phyloP scores from a whole-genome alignment of 768 basidiomycete genomes.

The Leucosporidium creatinivorum region DNA sequence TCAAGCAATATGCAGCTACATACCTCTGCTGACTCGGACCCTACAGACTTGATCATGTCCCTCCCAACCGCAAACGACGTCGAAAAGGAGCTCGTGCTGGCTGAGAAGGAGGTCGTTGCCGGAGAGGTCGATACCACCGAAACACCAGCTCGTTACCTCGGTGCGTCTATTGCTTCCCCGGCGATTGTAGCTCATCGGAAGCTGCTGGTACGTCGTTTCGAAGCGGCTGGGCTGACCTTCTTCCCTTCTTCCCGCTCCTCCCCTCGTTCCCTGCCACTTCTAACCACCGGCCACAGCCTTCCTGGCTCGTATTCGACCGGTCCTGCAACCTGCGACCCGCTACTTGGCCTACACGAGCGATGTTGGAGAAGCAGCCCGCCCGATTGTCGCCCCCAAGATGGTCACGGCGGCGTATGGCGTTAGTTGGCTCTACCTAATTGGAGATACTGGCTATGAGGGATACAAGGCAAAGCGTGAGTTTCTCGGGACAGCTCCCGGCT shows the following conservation, averaged over 20 bases:
- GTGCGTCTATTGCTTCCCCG: neutral
- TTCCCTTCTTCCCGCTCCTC: no score
- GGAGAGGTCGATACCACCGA: constrained; percentile 59
- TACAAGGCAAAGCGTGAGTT: constrained; percentile 57
- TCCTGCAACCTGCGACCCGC: constrained; percentile 58
- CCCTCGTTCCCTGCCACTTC: no score
- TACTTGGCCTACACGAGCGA: constrained; percentile 59
- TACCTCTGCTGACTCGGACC: neutral
- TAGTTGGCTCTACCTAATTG: constrained; percentile 71
- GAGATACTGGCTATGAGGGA: constrained; percentile 70
- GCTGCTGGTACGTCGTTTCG: no score
- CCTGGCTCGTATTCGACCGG: constrained; percentile 67
- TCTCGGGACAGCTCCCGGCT: no score
- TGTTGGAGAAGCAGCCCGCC: neutral
- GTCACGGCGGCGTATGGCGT: constrained; percentile 73
- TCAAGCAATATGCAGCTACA: neutral
- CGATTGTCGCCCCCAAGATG: constrained; percentile 49
- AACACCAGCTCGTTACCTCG: constrained; percentile 49
- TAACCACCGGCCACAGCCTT: constrained; percentile 42
- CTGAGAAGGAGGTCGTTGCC: constrained; percentile 50
- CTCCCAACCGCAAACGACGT: neutral
- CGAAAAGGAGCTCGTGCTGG: neutral
- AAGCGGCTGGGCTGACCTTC: no score
- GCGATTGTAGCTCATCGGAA: no score
- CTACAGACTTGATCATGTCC: neutral